Evolutionary conservation across 768 basidiomycete genomes (phyloP), one percentile per base, ranked within the genome.

Genomic region (Kwoniella botswanensis): DNA sequence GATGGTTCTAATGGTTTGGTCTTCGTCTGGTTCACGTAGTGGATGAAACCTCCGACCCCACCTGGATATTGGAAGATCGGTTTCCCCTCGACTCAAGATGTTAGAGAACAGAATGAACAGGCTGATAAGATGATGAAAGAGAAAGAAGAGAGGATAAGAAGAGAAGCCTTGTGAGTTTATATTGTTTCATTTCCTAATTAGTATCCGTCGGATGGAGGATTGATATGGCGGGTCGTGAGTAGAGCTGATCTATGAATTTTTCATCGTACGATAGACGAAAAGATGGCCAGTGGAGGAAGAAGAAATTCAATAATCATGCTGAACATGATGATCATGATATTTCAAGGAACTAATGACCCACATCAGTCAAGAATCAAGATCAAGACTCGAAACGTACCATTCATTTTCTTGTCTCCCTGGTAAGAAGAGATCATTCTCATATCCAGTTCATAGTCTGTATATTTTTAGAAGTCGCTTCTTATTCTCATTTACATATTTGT

Each of bases 61-160:
- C 93, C 93, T 0, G 89, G 89, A 17, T 96, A 92, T 83, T 95
- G 93, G 92, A 86, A 90, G 67, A 94, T 95, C 68, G 93, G 91
- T 1, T 95, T 98, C 80, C 94, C 94, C 1, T 86, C 86, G 73
- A 94, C 94, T 3, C 94, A 95, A 82, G 89, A 93, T 78, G 90
- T 89, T 17, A 87, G 86, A 57, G 87, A 87, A 65, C 94, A 96
- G 76, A 96, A 96, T 81, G 84, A 85, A 70, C 85, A 85, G 68
- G 94, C 94, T 10, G 87, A 86, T 67, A 87, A 88, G 77, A 92
- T 94, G 88, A 89, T 92, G 72, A 84, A 83, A 75, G 85, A 86
- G 81, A 93, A 93, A 85, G 85, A 86, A 70, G 83, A 86, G 7
- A 84, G 86, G 67, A 85, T 93, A 6, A 88, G 89, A 73, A 83